Conservation (phyloP, 1,139 yeast species). For the Yamadazyma triangularis region DNA sequence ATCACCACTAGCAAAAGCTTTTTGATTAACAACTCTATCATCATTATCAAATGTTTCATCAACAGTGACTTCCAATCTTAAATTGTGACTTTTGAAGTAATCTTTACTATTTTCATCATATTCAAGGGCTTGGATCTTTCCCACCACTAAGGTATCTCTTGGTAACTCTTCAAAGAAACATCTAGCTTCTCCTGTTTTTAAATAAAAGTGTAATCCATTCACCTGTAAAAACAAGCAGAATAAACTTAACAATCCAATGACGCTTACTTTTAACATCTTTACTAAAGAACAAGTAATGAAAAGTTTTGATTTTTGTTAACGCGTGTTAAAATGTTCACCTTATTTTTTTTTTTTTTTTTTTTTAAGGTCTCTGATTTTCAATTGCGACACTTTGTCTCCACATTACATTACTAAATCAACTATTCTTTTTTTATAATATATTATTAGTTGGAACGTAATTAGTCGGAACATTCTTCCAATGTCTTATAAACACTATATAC, state of each 20-base stretch:
- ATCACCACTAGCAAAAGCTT: conserved; percentile 35
- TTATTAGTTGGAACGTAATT: neutral
- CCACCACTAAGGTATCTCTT: conserved; percentile 40
- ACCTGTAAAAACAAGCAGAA: conserved; percentile 14
- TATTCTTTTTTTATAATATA: neutral
- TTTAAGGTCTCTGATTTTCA: no score
- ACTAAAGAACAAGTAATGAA: neutral
- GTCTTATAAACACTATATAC: no score
- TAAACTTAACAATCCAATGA: conserved; percentile 8
- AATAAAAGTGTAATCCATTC: conserved; percentile 42
- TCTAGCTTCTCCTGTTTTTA: conserved; percentile 41
- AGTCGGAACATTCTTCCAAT: no score
- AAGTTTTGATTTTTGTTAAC: conserved; percentile 1
- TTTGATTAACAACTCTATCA: conserved; percentile 40
- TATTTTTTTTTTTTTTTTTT: neutral
- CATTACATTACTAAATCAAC: conserved; percentile 1
- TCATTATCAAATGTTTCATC: conserved; percentile 46
- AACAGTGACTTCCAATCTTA: conserved; percentile 38
- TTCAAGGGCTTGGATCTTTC: conserved; percentile 42
- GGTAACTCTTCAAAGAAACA: conserved; percentile 46
- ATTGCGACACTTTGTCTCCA: no score
- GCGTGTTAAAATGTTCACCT: conserved; percentile 2
- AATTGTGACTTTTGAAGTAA: conserved; percentile 26
- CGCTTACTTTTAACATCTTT: conserved; percentile 1
- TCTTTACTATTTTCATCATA: conserved; percentile 24